Evolutionary conservation across 1,139 yeast genomes (phyloP).

Genomic region (Meyerozyma athensensis): DNA sequence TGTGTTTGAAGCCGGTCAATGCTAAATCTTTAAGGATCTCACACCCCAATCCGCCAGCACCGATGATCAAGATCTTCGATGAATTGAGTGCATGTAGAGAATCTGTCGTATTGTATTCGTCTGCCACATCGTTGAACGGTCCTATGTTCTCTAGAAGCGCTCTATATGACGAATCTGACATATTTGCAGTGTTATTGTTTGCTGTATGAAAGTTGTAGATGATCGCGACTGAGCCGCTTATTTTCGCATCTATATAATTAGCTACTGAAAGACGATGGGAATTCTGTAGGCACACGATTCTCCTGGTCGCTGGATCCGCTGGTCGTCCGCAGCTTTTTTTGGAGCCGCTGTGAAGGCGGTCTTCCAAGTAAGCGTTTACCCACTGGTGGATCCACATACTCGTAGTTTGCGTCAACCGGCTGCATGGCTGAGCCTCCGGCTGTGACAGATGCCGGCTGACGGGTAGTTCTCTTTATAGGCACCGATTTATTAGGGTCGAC

Average conservation of each 20-base stretch:
- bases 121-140: conserved; percentile 40
- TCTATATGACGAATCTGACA: background rate
- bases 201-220: background rate
- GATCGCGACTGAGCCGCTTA: conserved; percentile 1
- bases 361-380: conserved; percentile 1
- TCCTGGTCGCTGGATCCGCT: background rate
- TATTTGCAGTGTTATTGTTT: background rate
- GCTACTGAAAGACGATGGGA: conserved; percentile 2
- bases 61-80: conserved; percentile 53
- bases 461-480: conserved; percentile 46
- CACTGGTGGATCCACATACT: background rate
- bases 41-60: conserved; percentile 97
- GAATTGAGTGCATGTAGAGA: conserved; percentile 24
- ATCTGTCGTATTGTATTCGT: conserved; percentile 26
- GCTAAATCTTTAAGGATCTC: conserved; percentile 85
- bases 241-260: background rate
- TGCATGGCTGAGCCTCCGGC: no score
- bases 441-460: no score
- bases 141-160: conserved; percentile 28
- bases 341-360: conserved; percentile 2
- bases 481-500: conserved; percentile 57
- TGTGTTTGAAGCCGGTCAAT: conserved; percentile 64
- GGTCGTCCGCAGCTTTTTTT: background rate
- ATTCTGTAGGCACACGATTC: background rate
- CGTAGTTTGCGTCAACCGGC: background rate